Evolutionary conservation across 2,329 filamentous ascomycete species (phyloP).

Genomic region (Myriosclerotinia curreyana): DNA sequence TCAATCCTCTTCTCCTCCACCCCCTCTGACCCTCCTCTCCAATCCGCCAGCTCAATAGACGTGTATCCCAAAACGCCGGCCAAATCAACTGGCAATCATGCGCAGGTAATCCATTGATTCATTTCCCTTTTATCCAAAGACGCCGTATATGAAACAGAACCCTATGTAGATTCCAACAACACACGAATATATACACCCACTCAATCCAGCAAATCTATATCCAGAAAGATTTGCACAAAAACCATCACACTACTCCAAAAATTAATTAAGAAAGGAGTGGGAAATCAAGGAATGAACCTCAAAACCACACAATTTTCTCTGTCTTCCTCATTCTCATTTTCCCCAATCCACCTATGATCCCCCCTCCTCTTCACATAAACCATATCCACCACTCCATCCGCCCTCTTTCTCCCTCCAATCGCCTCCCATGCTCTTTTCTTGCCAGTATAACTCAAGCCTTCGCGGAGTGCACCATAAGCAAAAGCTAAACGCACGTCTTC

Average conservation of each 20-base stretch:
- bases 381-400: constrained; percentile 52
- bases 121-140: background rate
- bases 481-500: constrained; percentile 39
- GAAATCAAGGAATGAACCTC: constrained; percentile 9
- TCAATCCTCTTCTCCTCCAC: too few species aligned
- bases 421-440: constrained; percentile 53
- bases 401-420: constrained; percentile 48
- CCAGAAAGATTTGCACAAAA: background rate
- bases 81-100: background rate
- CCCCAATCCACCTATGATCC: constrained; percentile 51
- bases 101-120: background rate
- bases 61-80: background rate
- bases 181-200: constrained; percentile 1
- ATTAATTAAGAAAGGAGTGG: background rate
- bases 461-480: constrained; percentile 49
- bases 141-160: background rate
- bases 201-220: constrained; percentile 3
- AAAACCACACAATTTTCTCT: constrained; percentile 35
- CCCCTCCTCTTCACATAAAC: constrained; percentile 52
- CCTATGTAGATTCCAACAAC: background rate
- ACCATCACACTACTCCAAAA: background rate
- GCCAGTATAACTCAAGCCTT: constrained; percentile 47
- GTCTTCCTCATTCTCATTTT: constrained; percentile 27
- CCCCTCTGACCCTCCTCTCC: too few species aligned
- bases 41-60: too few species aligned